These are phyloP conservation scores for Leishmania guyanensis DNA, from an alignment of 208 protist genomes.

Conservation along the genomic window DNA sequence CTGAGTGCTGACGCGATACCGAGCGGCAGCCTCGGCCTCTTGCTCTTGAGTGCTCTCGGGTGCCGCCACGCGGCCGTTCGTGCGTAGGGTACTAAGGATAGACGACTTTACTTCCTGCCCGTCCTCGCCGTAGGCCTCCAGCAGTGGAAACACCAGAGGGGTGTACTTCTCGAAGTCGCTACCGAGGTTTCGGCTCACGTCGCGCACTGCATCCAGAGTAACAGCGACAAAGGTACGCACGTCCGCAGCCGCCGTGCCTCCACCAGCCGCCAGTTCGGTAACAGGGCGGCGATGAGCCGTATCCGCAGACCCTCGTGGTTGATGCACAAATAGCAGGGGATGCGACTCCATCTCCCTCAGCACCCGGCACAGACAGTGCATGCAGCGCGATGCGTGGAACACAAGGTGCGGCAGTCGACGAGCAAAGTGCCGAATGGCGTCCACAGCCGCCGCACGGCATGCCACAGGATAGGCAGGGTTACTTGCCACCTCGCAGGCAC, in stretches of 20 bases:
- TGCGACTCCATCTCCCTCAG: conserved; percentile 60
- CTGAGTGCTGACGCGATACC: conserved; percentile 37
- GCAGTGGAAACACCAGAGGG: conserved; percentile 67
- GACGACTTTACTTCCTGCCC: conserved; percentile 46
- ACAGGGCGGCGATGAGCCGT: background rate
- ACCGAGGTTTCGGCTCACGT: conserved; percentile 79
- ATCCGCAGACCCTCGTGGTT: background rate
- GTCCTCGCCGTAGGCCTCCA: conserved; percentile 65
- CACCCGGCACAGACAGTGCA: conserved; percentile 84
- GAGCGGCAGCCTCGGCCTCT: conserved; percentile 36
- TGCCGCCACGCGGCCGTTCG: conserved; percentile 49
- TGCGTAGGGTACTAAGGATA: conserved; percentile 39
- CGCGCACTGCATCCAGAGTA: conserved; percentile 59
- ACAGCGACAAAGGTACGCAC: conserved; percentile 60
- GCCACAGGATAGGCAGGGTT: conserved; percentile 51
- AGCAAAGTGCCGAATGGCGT: conserved; percentile 77
- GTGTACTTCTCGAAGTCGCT: conserved; percentile 84
- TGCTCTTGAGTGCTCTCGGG: conserved; percentile 24
- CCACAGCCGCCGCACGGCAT: conserved; percentile 60
- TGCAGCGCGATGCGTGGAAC: conserved; percentile 76
- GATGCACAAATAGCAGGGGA: conserved; percentile 9
- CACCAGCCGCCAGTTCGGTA: background rate
- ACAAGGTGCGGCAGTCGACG: conserved; percentile 59
- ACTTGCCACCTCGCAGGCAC: conserved; percentile 77
- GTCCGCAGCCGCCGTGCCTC: conserved; percentile 6